A percentile compares a stretch with the other conserved stretches of the same genome.
These are phyloP conservation scores for Ceratocystis eucalypticola DNA, from an alignment of 2,329 filamentous ascomycete species.

Conservation along the genomic window DNA sequence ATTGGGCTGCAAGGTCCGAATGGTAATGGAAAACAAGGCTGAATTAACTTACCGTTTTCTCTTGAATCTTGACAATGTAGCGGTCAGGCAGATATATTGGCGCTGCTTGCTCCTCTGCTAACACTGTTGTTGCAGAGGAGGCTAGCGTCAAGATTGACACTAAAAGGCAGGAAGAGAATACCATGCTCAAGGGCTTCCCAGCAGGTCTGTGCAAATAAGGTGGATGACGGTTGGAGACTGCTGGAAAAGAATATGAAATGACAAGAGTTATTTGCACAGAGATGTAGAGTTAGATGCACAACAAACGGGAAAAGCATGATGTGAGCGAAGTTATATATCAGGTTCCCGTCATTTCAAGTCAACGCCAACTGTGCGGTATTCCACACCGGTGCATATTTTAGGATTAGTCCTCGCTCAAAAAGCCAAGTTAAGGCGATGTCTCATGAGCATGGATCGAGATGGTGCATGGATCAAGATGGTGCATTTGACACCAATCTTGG, in stretches of 20 bases:
- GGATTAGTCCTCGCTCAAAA: background rate
- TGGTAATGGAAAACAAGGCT: background rate
- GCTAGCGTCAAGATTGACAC: slow-evolving; percentile 28
- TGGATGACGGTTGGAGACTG: background rate
- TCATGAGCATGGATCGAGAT: background rate
- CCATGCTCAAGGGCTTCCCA: slow-evolving; percentile 21
- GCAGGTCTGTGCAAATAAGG: background rate
- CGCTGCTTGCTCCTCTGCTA: background rate
- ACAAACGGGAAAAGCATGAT: background rate
- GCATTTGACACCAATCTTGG: background rate
- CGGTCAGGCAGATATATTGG: slow-evolving; percentile 30
- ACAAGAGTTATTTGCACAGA: background rate
- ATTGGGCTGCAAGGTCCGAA: background rate
- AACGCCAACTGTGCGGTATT: too few relatives aligned
- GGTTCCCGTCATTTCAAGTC: background rate
- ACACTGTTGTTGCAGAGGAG: slow-evolving; percentile 23
- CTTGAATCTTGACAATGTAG: slow-evolving; percentile 42
- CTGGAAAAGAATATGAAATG: background rate
- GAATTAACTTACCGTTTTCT: slow-evolving; percentile 30
- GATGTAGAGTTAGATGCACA: background rate
- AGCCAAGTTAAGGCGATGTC: background rate
- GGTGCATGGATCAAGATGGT: background rate
- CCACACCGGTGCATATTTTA: background rate
- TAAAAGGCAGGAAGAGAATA: slow-evolving; percentile 28
- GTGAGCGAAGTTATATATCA: background rate